Evolutionary conservation across 371 early-diverging fungal species (phyloP), one percentile per base, ranked within the genome.

Genomic region (Saksenaea oblongispora): DNA sequence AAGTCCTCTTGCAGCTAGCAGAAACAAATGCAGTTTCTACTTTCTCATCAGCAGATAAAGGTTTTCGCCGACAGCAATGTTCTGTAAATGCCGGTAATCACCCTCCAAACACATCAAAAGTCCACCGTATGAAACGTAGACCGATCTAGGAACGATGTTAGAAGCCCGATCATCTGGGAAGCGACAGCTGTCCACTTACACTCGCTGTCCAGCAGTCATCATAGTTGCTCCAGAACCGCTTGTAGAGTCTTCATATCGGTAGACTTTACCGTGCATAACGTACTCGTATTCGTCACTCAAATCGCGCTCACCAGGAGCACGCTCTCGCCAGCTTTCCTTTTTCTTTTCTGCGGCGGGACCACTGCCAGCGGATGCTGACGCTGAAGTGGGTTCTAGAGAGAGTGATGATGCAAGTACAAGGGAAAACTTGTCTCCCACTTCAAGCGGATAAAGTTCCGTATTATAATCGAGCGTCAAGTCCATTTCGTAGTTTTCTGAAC

Each of bases 221-320:
- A 60, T 60, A 47, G 71, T 65, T n/a, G 63, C 64, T 42, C 66
- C 68, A 1, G 59, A 51, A 14, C 71, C 69, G n/a, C 85, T 82
- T 31, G 83, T 81, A 37, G 84, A 79, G 64, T 97, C 96, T 56
- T 96, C 97, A 71, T 88, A 96, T 76, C 94, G 88, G 83, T 94
- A 98, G 22, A 95, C 93, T 75, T 94, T 93, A 57, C 98, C 98
- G 73, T 89, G 91, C 96, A 96, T 96, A 26, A 98, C 98, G 74
- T 98, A 98, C 42, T 98, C 98, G 75, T 92, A 98, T 53, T 95
- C 94, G 58, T 97, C 97, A 8, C 94, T 93, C 70, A 97, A 72
- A 54, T 92, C 88, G 57, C 84, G 79, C 64, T 90, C 90, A 65
- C 87, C 75, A 58, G 82, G 80, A 65, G 85, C 80, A 74, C 84